phyloP scores from a whole-genome alignment of 1,284 basidiomycete species.

The Fomitopsis schrenkii region DNA sequence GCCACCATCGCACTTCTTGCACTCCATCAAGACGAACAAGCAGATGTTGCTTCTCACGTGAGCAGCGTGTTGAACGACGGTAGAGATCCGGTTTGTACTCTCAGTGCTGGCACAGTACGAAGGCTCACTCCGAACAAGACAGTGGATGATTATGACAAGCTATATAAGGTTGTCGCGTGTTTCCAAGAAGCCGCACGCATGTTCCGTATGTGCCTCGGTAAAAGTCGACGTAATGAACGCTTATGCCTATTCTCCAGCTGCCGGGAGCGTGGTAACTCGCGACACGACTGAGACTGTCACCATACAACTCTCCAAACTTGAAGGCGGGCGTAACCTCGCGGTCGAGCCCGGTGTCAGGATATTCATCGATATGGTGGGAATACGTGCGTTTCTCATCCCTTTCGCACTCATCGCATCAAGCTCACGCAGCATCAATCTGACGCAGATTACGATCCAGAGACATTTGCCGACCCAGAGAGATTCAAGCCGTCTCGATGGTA shows the following conservation, averaged over 20 bases:
- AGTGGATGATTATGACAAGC: conserved; percentile 7
- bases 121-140: neutral
- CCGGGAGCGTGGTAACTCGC: conserved; percentile 9
- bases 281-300: conserved; percentile 8
- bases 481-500: conserved; percentile 31
- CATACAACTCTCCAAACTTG: neutral
- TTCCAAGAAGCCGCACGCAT: conserved; percentile 17
- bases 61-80: too few species aligned
- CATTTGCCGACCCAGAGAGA: conserved; percentile 24
- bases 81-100: too few species aligned
- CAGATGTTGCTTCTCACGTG: neutral
- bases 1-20: conserved; percentile 14
- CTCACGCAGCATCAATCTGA: neutral
- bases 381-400: conserved; percentile 6
- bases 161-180: conserved; percentile 10
- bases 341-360: conserved; percentile 9
- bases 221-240: neutral
- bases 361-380: conserved; percentile 14
- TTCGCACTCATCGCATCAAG: neutral
- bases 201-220: conserved; percentile 12
- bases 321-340: conserved; percentile 3
- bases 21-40: conserved; percentile 12
- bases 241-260: conserved; percentile 5
- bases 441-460: conserved; percentile 18
- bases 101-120: too few species aligned